Base-by-base conservation (phyloP, 116 monocot genomes). In the Dioscorea cayenensis region DNA sequence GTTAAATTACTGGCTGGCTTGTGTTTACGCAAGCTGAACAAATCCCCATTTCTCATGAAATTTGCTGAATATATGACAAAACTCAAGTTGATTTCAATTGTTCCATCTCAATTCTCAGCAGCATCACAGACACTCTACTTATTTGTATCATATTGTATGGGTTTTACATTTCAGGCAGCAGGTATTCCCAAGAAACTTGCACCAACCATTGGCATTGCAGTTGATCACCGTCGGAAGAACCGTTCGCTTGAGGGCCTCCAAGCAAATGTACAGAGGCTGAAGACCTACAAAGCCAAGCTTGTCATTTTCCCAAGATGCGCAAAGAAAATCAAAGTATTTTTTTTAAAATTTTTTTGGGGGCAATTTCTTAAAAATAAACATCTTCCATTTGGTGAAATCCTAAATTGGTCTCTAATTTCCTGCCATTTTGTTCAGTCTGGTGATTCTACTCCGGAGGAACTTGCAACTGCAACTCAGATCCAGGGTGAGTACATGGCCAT, bases 161-260 rank as follows among this genome's bases (percentile, higher is more conserved):
- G 6, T 12, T 10, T 43, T 43, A 43, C 43, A 43, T 65, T 66
- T 28, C 51, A 86, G 83, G 60, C 73, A 2, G 87, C 87, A 23
- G 81, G 84, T 29, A 78, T 84, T 62, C 75, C 68, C 12, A 78
- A 77, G 68, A 87, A 87, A 75, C 58, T 70, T 36, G 87, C 87
- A 16, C 87, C 81, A 27, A 87, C 87, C 6, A 77, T 87, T 64
- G 87, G 87, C 7, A 80, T 87, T 64, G 59, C 87, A n/a, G 83
- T 83, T 36, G 87, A 87, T 76, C 87, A 87, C 63, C 74, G 83
- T 2, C 77, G 83, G 14, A 87, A 78, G 69, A 83, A 84, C 63
- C 74, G 78, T 2, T 87, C 84, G 2, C 66, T 87, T 10, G 84
- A 87, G 77, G 84, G 87, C 14, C 74, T 84, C 50, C 87, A 87